Evolutionary conservation across 495 filamentous ascomycete species (phyloP).

Genomic region (Schizothecium vesticola): DNA sequence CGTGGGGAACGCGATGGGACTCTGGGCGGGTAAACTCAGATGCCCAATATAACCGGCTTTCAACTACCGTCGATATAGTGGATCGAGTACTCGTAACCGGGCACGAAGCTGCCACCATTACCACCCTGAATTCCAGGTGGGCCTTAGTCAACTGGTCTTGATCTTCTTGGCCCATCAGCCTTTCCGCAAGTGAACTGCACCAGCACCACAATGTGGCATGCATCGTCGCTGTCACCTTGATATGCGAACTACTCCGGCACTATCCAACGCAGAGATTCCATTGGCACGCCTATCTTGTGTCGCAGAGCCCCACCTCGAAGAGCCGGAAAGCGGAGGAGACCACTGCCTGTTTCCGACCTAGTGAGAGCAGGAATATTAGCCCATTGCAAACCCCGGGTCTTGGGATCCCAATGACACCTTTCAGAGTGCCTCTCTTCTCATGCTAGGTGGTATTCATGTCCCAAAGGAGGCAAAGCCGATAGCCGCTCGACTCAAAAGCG

Average conservation of each 20-base stretch:
- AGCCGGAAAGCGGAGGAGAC: neutral
- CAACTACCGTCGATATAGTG: neutral
- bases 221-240: neutral
- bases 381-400: neutral
- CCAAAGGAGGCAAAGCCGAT: neutral
- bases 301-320: neutral
- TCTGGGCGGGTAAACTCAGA: neutral
- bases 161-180: neutral
- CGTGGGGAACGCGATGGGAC: neutral
- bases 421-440: neutral
- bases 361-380: neutral
- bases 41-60: neutral
- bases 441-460: neutral
- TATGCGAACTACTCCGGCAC: neutral
- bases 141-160: neutral
- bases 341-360: neutral
- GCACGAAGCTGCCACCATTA: neutral
- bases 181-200: neutral
- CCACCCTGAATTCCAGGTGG: neutral
- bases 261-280: neutral
- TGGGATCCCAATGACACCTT: neutral
- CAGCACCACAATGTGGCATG: neutral
- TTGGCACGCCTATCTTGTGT: neutral
- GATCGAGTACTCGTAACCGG: neutral
- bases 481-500: neutral